Evolutionary conservation across 345 rosid species (phyloP).

Genomic region (Acer saccharum): DNA sequence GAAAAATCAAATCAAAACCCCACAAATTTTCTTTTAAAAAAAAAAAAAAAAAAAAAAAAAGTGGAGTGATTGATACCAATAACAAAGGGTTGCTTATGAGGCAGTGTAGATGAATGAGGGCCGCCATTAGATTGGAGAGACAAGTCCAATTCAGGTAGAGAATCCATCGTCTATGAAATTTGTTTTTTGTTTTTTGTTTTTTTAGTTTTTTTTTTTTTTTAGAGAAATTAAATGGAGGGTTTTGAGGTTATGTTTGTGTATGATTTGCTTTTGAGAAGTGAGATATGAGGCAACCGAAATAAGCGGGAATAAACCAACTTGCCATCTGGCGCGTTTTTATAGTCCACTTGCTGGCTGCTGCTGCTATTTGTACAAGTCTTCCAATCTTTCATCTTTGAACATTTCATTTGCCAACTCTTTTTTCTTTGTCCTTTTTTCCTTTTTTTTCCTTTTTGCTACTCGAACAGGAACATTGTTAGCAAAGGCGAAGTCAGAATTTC

Average conservation of each 20-base stretch:
- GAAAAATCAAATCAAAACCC: neutral
- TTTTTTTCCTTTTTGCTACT: too few species aligned
- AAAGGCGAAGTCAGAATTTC: too few species aligned
- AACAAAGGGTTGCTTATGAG: slow-evolving; percentile 71
- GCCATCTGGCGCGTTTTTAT: neutral
- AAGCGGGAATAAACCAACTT: slow-evolving; percentile 21
- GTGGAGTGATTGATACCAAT: slow-evolving; percentile 44
- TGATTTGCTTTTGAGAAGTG: neutral
- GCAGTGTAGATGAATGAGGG: slow-evolving; percentile 30
- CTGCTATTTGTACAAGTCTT: too few species aligned
- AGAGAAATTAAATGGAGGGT: neutral
- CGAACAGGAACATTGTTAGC: too few species aligned
- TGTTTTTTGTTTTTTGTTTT: too few species aligned
- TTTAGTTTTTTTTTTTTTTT: neutral
- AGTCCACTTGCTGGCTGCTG: too few species aligned
- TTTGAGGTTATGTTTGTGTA: neutral
- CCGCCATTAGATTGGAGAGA: slow-evolving; percentile 32
- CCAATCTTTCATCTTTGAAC: too few species aligned
- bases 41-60: too few species aligned
- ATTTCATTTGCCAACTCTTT: too few species aligned
- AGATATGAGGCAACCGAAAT: slow-evolving; percentile 21
- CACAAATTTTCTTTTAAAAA: neutral
- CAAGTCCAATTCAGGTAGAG: slow-evolving; percentile 17
- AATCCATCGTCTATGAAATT: slow-evolving; percentile 30
- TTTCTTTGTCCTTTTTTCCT: too few species aligned